These are phyloP conservation scores for Nannochloropsis salina DNA, from an alignment of 108 stramenopile genomes.

Conservation along the genomic window DNA sequence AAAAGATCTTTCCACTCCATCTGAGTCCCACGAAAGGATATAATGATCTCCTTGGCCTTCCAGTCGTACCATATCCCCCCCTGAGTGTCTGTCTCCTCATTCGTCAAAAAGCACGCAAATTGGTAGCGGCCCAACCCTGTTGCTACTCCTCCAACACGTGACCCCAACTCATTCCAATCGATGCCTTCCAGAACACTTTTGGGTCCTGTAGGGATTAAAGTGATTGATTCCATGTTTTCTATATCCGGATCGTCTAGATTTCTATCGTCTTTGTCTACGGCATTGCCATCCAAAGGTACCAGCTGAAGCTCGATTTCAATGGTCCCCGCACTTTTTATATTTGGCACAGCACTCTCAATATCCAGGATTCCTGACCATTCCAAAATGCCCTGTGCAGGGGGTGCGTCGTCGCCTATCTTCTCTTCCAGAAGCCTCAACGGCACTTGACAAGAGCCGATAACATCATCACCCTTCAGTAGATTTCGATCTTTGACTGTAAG, in stretches of 20 bases:
- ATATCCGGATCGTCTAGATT: background rate
- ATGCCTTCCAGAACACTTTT: background rate
- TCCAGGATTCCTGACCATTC: background rate
- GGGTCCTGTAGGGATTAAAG: background rate
- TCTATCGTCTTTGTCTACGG: background rate
- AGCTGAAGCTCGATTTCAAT: background rate
- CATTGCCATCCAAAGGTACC: background rate
- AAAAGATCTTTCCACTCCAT: slow-evolving; percentile 9
- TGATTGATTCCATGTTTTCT: background rate
- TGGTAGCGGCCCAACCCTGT: slow-evolving; percentile 16
- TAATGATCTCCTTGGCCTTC: slow-evolving; percentile 18
- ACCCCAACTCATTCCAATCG: slow-evolving; percentile 12
- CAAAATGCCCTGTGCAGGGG: background rate
- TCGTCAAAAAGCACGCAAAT: background rate
- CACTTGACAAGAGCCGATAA: slow-evolving; percentile 10
- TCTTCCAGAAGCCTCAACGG: background rate
- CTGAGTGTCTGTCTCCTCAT: background rate
- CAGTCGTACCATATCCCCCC: background rate
- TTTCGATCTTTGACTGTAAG: background rate
- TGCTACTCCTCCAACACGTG: slow-evolving; percentile 9
- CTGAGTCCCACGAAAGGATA: background rate
- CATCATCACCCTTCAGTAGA: slow-evolving; percentile 14
- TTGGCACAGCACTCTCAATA: background rate
- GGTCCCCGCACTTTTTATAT: background rate
- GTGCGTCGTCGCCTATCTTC: background rate